Base-by-base conservation (phyloP, 2,329 filamentous ascomycete species). In the Fusarium sp. region DNA sequence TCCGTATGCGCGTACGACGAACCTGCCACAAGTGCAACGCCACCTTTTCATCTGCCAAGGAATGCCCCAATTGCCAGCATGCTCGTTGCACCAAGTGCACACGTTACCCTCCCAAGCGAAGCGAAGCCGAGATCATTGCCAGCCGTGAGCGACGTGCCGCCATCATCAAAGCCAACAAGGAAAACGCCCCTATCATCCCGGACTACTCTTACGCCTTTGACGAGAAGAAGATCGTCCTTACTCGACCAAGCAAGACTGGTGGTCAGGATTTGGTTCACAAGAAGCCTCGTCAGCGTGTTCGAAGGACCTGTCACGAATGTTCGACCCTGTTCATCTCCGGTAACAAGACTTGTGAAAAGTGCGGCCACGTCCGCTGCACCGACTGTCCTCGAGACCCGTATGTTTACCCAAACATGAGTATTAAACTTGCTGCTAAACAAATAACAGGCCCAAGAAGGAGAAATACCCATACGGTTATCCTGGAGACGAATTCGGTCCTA, bases 311-410 rank as follows among this genome's bases (percentile, higher is more conserved):
- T 77, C 93, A 96, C 78, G 83, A 87, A 72, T 97, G 94, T 76
- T 76, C 86, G 45, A 85, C 82, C 4, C 74, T 90, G 2, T 96
- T 94, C 75, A 77, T 79, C 3, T 74, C 82, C 8, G 82, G 84
- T 31, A 82, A 79, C 61, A 92, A 90, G 80, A 86, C 75, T 1
- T 97, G 94, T 76, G 78, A 82, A 10, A 83, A 82, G 37, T 97
- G 94, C 78, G 80, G 83, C 27, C 94, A 97, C 77, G 77, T 84
- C 50, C 89, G 92, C 53, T 97, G 93, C 81, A 92, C 88, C 37
- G 90, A 90, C 75, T 96, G 93, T 77, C 92, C 92, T 27, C 85
- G 93, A 71, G 89, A 93, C 73, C 93, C 93, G 85, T 93, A 86
- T 77, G 91, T 88, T 52, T 36, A 31, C 20, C 25, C n/a, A 35